Conservation (phyloP, 192 early-diverging fungal species). For the Backusella mclennaniae region DNA sequence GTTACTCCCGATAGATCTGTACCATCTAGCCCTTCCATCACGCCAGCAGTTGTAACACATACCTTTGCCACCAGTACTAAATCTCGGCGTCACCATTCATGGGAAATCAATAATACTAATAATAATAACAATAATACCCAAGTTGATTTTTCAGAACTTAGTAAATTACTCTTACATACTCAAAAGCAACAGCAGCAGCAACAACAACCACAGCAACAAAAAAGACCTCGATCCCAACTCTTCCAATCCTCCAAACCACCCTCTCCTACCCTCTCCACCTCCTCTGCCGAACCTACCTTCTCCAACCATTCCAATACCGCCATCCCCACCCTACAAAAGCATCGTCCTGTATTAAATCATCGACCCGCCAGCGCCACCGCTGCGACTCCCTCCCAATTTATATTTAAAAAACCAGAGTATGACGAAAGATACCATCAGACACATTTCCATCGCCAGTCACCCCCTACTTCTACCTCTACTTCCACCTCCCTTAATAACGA, state of each 20-base stretch:
- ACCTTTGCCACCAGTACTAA: slow-evolving; percentile 11
- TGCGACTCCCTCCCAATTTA: slow-evolving; percentile 21
- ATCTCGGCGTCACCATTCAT: neutral
- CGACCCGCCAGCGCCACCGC: slow-evolving; percentile 14
- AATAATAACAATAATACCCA: neutral
- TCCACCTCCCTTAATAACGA: neutral
- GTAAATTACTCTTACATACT: slow-evolving; percentile 4
- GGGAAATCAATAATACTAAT: neutral
- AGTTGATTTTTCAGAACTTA: slow-evolving; percentile 21
- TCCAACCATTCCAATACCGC: neutral
- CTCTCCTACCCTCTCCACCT: slow-evolving; percentile 19
- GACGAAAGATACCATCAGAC: slow-evolving; percentile 26
- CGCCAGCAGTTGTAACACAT: slow-evolving; percentile 20
- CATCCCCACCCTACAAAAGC: neutral
- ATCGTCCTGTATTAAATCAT: slow-evolving; percentile 17
- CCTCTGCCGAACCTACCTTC: neutral
- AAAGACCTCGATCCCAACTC: slow-evolving; percentile 17
- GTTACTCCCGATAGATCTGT: slow-evolving; percentile 30
- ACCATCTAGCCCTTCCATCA: slow-evolving; percentile 24
- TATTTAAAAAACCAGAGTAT: slow-evolving; percentile 32
- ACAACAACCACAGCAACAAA: neutral
- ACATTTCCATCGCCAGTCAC: slow-evolving; percentile 21
- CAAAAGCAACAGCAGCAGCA: neutral
- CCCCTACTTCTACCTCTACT: neutral
- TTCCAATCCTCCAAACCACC: slow-evolving; percentile 27